phyloP scores from a whole-genome alignment of 768 basidiomycete species.

The Kockovaella imperatae region DNA sequence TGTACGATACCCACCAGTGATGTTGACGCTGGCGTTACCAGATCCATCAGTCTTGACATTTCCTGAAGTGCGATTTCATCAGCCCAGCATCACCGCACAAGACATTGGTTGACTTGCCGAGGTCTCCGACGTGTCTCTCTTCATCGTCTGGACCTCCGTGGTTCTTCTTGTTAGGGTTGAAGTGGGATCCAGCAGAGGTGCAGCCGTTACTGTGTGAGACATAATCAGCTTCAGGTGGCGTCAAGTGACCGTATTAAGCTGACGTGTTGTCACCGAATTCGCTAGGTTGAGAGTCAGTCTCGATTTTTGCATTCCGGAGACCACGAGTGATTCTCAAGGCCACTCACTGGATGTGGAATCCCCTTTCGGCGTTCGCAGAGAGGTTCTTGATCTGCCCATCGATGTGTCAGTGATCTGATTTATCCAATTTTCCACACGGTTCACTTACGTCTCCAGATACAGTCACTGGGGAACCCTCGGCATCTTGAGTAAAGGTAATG shows the following conservation, averaged over 20 bases:
- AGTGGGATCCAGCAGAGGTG: slow-evolving; percentile 63
- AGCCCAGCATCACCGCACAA: not conserved
- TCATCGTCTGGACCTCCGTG: slow-evolving; percentile 56
- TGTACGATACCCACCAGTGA: slow-evolving; percentile 45
- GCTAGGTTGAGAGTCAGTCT: slow-evolving; percentile 35
- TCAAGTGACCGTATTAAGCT: slow-evolving; percentile 47
- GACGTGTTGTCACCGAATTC: slow-evolving; percentile 57
- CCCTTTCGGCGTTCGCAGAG: slow-evolving; percentile 55
- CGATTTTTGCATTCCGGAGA: not conserved
- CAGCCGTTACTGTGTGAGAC: slow-evolving; percentile 35
- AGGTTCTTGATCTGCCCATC: slow-evolving; percentile 52
- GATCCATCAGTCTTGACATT: slow-evolving; percentile 59
- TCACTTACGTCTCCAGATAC: slow-evolving; percentile 52
- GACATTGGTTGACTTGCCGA: slow-evolving; percentile 46
- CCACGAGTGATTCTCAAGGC: not conserved
- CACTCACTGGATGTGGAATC: slow-evolving; percentile 74
- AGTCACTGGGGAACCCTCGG: slow-evolving; percentile 52
- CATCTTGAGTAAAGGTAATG: slow-evolving; percentile 58
- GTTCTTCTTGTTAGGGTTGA: slow-evolving; percentile 59
- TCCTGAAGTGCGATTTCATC: slow-evolving; percentile 47
- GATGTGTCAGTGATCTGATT: not conserved
- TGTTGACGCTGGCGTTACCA: slow-evolving; percentile 55
- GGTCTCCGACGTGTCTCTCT: slow-evolving; percentile 57
- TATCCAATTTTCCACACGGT: not conserved
- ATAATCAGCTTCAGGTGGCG: not conserved